Base-by-base conservation (phyloP, 1,139 yeast genomes). In the Lodderomyces elongisporus region DNA sequence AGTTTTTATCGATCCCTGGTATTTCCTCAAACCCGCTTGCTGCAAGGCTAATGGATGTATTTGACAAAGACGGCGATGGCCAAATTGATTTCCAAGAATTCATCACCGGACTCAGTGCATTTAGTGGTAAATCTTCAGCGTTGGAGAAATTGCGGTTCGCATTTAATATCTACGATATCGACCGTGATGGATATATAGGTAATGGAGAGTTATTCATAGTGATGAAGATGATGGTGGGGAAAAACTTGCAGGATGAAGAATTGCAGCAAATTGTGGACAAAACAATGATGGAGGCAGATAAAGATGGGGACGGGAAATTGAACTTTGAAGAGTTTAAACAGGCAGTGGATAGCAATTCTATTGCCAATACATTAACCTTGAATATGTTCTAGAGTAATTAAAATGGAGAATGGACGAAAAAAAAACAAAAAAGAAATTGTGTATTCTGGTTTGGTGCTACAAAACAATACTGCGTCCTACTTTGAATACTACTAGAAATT, bases 151-250 rank as follows among this genome's bases (percentile, higher is more conserved):
- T 91, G 42, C 70, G 68, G 52, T 91, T 93, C 66, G 94, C 96
- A 16, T 93, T 93, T 62, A 85, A 80, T 52, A 87, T 93, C 14
- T 93, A 91, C 52, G 99, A 93, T 53, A 88, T 93, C 44, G 99
- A 93, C 57, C 71, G 89, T 36, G 99, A 93, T 54, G 98, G 98
- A 0, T 88, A 56, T 52, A 85, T 93, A 30, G 89, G 96, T 4
- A 91, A 91, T 52, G 98, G 98, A 15, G 99, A 93, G 58, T 62
- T 93, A 38, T 93, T 82, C 52, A 72, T 91, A 31, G 97, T 93
- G 28, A 70, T 93, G 65, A 85, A 91, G 59, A 85, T 87, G 79
- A 93, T 93, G 98, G 98, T 91, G 26, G 98, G 97, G 3, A 82
- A 79, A 48, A 89, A 91, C 51, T 62, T 93, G 39, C 83, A 79